Base-by-base conservation (phyloP, 106 monocot species). In the Allium fistulosum region DNA sequence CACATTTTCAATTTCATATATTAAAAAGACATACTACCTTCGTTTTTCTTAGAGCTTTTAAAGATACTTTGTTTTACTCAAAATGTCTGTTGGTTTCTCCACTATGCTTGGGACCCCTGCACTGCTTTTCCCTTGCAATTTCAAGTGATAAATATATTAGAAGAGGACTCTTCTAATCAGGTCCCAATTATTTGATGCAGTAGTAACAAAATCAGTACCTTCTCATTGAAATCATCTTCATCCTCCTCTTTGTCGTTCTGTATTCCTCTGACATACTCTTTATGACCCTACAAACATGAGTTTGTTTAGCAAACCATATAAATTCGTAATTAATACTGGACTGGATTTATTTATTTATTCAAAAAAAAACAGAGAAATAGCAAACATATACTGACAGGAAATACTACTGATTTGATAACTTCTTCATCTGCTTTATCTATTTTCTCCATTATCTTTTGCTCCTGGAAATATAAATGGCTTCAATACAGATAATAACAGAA, bases 371-470 rank as follows among this genome's bases (percentile, higher is more conserved):
- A 17, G 1, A 12, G 68, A n/a, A 61, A 49, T 46, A 53, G 45
- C 10, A 53, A 60, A 49, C 6, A 60, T 26, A 8, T 22, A 77
- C 80, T 74, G 8, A 81, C 95, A 61, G 77, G 85, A 61, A 88
- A 96, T 61, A 75, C 46, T 52, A 92, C 84, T 46, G 80, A 82
- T 75, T 81, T 92, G 17, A 92, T 88, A 10, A 97, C 69, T 57
- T 63, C 78, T 65, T 97, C 86, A 74, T 97, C 96, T 79, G 77
- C 78, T 72, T 75, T 75, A 69, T 85, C 85, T 45, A 81, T 51
- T 63, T 95, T 88, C 51, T 92, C 88, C 59, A 67, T 67, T 11
- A 76, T 75, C 71, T 72, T 80, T 68, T 84, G 62, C 57, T 86
- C 96, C 96, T 97, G 83, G 49, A 11, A 83, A 57, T 7, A 53